Conservation (phyloP, 495 filamentous ascomycete species). For the Monascus purpureus region DNA sequence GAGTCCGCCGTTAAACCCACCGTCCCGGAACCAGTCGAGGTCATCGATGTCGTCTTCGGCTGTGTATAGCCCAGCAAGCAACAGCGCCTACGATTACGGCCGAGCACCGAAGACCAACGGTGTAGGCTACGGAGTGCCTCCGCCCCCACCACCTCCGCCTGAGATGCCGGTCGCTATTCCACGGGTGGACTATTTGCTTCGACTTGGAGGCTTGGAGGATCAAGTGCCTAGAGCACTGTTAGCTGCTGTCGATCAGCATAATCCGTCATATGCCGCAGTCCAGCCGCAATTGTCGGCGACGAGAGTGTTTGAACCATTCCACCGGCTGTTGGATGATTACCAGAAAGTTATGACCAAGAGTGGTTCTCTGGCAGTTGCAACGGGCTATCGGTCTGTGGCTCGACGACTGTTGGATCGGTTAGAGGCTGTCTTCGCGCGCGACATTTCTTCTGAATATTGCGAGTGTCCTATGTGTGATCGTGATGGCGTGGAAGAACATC, state of each 20-base stretch:
- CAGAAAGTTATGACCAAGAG: conserved; percentile 62
- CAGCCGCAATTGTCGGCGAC: conserved; percentile 34
- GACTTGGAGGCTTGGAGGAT: conserved; percentile 63
- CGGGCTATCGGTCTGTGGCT: conserved; percentile 90
- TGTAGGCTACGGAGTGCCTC: conserved; percentile 35
- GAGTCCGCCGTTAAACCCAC: conserved; percentile 24
- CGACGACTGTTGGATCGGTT: conserved; percentile 82
- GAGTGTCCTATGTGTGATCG: conserved; percentile 65
- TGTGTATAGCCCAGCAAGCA: conserved; percentile 5
- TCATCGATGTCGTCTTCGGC: conserved; percentile 22
- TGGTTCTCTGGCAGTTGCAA: conserved; percentile 88
- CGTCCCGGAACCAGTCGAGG: conserved; percentile 25
- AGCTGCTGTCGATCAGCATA: conserved; percentile 20
- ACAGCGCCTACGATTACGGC: conserved; percentile 26
- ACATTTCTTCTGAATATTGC: conserved; percentile 73
- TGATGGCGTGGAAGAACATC: conserved; percentile 35
- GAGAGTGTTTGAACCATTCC: conserved; percentile 64
- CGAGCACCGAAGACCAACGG: conserved; percentile 21
- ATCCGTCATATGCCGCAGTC: conserved; percentile 21
- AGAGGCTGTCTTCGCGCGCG: conserved; percentile 83
- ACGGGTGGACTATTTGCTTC: conserved; percentile 77
- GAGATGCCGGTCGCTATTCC: conserved; percentile 52
- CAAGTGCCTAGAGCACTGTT: conserved; percentile 55
- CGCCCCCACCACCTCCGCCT: conserved; percentile 75
- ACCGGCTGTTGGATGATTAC: conserved; percentile 74